These are phyloP conservation scores for Myriosclerotinia curreyana DNA, from an alignment of 2,329 filamentous ascomycete genomes.

Conservation along the genomic window DNA sequence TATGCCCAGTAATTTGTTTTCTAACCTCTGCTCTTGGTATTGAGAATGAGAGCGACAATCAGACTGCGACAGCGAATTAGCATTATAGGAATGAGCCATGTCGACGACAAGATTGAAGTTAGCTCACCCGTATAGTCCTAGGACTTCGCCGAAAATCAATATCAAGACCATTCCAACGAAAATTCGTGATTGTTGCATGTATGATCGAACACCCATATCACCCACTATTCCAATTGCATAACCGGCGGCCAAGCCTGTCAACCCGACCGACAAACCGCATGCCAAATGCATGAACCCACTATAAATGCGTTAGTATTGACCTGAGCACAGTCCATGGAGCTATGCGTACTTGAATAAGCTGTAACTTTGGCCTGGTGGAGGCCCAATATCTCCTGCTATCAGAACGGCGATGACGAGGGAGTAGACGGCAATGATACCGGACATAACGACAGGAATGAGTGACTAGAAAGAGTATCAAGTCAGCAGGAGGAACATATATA, in stretches of 20 bases:
- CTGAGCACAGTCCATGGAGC: slow-evolving; percentile 26
- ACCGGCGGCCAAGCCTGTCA: slow-evolving; percentile 89
- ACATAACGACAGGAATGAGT: slow-evolving; percentile 91
- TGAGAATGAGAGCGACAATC: slow-evolving; percentile 89
- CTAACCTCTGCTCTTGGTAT: slow-evolving; percentile 61
- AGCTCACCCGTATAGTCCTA: slow-evolving; percentile 93
- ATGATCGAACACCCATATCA: slow-evolving; percentile 88
- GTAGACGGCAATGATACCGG: slow-evolving; percentile 98
- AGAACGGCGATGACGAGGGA: slow-evolving; percentile 94
- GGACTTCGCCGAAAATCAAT: slow-evolving; percentile 95
- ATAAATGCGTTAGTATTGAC: slow-evolving; percentile 25
- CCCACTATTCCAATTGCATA: slow-evolving; percentile 97
- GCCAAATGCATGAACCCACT: slow-evolving; percentile 92
- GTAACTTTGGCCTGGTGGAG: slow-evolving; percentile 65
- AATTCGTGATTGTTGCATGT: slow-evolving; percentile 93
- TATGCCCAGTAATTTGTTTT: slow-evolving; percentile 2
- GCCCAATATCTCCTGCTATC: slow-evolving; percentile 84
- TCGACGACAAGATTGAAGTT: neutral
- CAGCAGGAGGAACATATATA: slow-evolving; percentile 9
- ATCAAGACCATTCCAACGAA: slow-evolving; percentile 99
- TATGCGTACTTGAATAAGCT: slow-evolving; percentile 72
- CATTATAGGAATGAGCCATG: neutral
- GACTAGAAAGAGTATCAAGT: slow-evolving; percentile 46
- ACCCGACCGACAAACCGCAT: slow-evolving; percentile 83
- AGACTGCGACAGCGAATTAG: slow-evolving; percentile 52